Base-by-base conservation (phyloP, 257 asterid species). In the Penstemon eatonii region DNA sequence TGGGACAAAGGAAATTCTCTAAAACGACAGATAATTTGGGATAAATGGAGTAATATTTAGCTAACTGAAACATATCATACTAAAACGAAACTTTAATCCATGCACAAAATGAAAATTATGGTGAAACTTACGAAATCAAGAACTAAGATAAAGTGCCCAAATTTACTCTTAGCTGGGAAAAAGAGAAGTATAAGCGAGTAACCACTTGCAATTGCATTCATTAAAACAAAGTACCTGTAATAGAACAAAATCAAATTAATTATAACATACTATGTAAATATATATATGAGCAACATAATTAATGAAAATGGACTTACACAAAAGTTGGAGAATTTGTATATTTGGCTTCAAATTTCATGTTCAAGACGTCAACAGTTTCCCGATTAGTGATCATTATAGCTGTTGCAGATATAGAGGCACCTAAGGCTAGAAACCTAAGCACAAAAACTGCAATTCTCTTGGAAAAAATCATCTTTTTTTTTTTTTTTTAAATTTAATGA, bases 401-500 rank as follows among this genome's bases (percentile, higher is more conserved):
- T 1, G 76, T 61, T 4, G 96, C 96, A 11, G 83, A 41, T 18
- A 82, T 81, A 1, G 85, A 25, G 47, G 89, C 95, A 5, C 79
- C 95, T 47, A 92, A 79, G 53, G 95, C 98, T 33, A 92, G 15
- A 45, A 92, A 86, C 89, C 96, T 82, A 5, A 87, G 81, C 71
- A 87, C 39, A 56, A 82, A 51, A 15, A 89, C 63, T 4, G 92
- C 86, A 37, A 84, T 63, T 41, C 85, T 79, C 72, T 77, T 81
- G 13, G 86, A 76, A 66, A 78, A 62, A 63, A 56, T 69, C 96
- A 87, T 86, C n/a, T 53, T 15, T 56, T 38, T 43, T 37, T 38
- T 49, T 5, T 41, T 13, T 53, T 4, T 56, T 38, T 9, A 66
- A 10, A 41, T 60, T 45, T 25, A 65, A 66, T 13, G 18, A 42